Percentiles rank a stretch among this genome's conserved stretches.
These are phyloP conservation scores for Cyberlindnera saturnus DNA, from an alignment of 805 yeast genomes.

Conservation along the genomic window DNA sequence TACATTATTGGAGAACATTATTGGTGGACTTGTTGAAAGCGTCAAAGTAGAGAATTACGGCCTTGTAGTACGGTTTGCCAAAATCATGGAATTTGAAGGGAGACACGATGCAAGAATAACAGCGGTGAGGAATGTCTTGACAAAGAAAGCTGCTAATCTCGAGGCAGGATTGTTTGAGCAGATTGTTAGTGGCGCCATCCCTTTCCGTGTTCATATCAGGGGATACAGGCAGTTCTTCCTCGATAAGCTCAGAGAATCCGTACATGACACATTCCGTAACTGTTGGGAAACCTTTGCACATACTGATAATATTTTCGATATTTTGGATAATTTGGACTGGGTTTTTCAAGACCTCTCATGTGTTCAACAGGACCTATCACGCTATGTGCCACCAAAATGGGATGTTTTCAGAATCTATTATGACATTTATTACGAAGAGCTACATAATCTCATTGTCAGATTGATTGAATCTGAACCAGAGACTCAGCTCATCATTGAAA, in stretches of 20 bases:
- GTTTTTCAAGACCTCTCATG: conserved; percentile 71
- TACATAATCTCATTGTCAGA: conserved; percentile 57
- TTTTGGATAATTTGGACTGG: conserved; percentile 74
- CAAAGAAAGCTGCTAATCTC: conserved; percentile 24
- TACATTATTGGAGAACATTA: conserved; percentile 54
- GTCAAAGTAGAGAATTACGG: conserved; percentile 62
- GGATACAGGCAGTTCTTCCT: conserved; percentile 59
- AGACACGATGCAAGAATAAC: conserved; percentile 61
- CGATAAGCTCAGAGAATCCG: conserved; percentile 49
- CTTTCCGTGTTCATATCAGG: conserved; percentile 42
- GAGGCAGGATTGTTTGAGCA: conserved; percentile 27
- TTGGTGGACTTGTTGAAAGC: conserved; percentile 65
- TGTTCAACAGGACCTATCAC: conserved; percentile 51
- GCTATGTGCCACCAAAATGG: conserved; percentile 72
- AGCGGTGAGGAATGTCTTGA: conserved; percentile 26
- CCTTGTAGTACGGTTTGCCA: conserved; percentile 64
- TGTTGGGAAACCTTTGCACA: conserved; percentile 48
- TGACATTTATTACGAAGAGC: conserved; percentile 58
- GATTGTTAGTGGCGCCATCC: conserved; percentile 35
- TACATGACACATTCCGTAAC: conserved; percentile 61
- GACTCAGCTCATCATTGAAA: conserved; percentile 63
- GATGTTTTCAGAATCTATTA: conserved; percentile 56
- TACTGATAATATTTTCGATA: conserved; percentile 40
- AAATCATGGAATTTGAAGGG: conserved; percentile 76
- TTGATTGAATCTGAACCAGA: conserved; percentile 71